Percentiles rank a stretch among this genome's conserved stretches.
Evolutionary conservation across 2,329 filamentous ascomycete species (phyloP).

Genomic region (Dothideomycetes sp.): DNA sequence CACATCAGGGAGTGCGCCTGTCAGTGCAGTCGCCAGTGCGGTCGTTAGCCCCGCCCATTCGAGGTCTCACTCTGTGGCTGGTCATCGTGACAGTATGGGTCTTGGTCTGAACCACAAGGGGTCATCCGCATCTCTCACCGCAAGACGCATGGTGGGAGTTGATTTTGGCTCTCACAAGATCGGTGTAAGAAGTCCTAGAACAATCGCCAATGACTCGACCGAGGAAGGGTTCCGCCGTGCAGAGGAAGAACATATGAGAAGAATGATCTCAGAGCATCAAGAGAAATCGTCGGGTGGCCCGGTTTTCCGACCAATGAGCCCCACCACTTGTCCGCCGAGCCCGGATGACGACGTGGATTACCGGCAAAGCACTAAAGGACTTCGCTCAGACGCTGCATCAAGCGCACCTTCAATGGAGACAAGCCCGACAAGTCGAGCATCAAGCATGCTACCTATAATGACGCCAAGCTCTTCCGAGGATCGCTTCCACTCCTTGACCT

Average conservation of each 20-base stretch:
- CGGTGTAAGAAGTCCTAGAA: not conserved
- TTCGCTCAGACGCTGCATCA: constrained; percentile 5
- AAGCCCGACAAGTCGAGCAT: constrained; percentile 24
- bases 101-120: constrained; percentile 10
- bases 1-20: constrained; percentile 19
- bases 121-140: constrained; percentile 13
- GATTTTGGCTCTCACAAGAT: constrained; percentile 9
- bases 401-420: constrained; percentile 16
- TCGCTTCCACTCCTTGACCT: constrained; percentile 33
- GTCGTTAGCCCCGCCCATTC: constrained; percentile 18
- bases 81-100: not conserved
- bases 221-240: constrained; percentile 21
- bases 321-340: constrained; percentile 31
- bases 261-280: constrained; percentile 22
- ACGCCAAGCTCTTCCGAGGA: constrained; percentile 12
- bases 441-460: constrained; percentile 8
- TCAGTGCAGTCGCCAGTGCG: constrained; percentile 21
- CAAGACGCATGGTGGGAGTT: constrained; percentile 12
- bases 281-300: constrained; percentile 18
- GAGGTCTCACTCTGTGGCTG: constrained; percentile 11
- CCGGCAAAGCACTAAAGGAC: not conserved
- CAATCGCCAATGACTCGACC: constrained; percentile 17
- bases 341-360: constrained; percentile 29
- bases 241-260: constrained; percentile 22
- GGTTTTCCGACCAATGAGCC: constrained; percentile 16